Evolutionary conservation across 345 rosid genomes (phyloP).

Genomic region (Pistacia vera): DNA sequence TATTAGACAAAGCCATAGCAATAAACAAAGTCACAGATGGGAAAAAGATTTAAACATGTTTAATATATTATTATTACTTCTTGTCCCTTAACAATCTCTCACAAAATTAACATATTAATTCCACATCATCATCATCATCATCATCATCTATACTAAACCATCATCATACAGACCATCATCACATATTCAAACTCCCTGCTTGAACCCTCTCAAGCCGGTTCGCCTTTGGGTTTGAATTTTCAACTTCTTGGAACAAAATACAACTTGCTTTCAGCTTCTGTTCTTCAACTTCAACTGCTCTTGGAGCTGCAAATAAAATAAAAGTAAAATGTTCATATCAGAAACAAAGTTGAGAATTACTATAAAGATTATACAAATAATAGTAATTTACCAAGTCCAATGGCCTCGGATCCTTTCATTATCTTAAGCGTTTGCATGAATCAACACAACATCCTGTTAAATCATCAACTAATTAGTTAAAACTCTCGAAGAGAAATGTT

Average conservation of each 20-base stretch:
- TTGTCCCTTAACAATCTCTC: conserved; percentile 22
- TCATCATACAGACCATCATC: conserved; percentile 23
- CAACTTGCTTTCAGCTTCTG: conserved; percentile 55
- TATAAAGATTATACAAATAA: not conserved
- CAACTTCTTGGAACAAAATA: not conserved
- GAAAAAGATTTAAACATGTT: conserved; percentile 25
- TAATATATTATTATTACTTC: conserved; percentile 10
- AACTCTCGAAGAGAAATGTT: no score
- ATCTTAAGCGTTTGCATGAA: conserved; percentile 76
- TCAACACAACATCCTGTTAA: conserved; percentile 70
- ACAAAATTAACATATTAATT: conserved; percentile 5
- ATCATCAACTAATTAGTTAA: no score
- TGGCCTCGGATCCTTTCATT: conserved; percentile 85
- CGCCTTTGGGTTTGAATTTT: conserved; percentile 26
- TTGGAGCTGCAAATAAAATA: conserved; percentile 52
- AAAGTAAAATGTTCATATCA: not conserved
- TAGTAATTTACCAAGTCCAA: conserved; percentile 72
- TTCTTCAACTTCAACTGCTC: conserved; percentile 79
- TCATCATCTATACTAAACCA: not conserved
- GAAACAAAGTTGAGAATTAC: not conserved
- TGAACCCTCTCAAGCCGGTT: conserved; percentile 53
- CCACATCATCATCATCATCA: not conserved
- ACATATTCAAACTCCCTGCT: conserved; percentile 54
- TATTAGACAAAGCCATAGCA: conserved; percentile 25
- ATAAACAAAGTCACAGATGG: conserved; percentile 13